Percentiles rank a stretch among this genome's conserved stretches.
Evolutionary conservation across 2,329 filamentous ascomycete genomes (phyloP).

Genomic region (Cytospora chrysosperma): DNA sequence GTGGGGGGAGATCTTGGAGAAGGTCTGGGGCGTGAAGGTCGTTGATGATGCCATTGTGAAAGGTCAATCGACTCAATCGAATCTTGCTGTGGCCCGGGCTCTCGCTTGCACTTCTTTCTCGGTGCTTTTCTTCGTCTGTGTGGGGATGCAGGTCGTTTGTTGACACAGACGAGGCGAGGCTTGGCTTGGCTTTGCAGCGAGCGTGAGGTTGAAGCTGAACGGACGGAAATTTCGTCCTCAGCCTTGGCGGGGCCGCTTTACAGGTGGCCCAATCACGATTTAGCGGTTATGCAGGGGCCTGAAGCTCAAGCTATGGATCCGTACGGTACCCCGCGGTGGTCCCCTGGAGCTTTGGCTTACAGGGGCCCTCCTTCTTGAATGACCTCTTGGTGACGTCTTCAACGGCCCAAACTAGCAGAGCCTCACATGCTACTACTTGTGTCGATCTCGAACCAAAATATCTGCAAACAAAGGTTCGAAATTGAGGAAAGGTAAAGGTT

Average conservation of each 20-base stretch:
- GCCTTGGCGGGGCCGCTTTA: slow-evolving; percentile 19
- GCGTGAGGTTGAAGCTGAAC: not conserved
- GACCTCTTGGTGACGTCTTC: slow-evolving; percentile 14
- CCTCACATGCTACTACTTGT: not conserved
- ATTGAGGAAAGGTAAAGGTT: not conserved
- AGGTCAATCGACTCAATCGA: too few species aligned
- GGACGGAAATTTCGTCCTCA: slow-evolving; percentile 18
- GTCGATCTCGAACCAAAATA: not conserved
- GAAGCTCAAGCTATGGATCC: slow-evolving; percentile 16
- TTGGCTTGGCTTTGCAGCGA: not conserved
- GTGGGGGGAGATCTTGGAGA: slow-evolving; percentile 85
- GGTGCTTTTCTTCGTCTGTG: not conserved
- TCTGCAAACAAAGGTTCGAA: not conserved
- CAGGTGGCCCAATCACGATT: slow-evolving; percentile 15
- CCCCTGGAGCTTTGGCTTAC: not conserved
- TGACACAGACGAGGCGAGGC: not conserved
- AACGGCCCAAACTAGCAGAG: slow-evolving; percentile 1
- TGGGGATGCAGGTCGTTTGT: not conserved
- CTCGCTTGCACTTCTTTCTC: not conserved
- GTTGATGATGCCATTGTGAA: slow-evolving; percentile 36
- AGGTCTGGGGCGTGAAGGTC: slow-evolving; percentile 63
- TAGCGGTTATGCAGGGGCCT: slow-evolving; percentile 20
- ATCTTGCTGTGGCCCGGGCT: not conserved
- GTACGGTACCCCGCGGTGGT: slow-evolving; percentile 19
- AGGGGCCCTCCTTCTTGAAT: slow-evolving; percentile 2